Conservation (phyloP, 148 eudicot genomes). For the Dysphania ambrosioides region DNA sequence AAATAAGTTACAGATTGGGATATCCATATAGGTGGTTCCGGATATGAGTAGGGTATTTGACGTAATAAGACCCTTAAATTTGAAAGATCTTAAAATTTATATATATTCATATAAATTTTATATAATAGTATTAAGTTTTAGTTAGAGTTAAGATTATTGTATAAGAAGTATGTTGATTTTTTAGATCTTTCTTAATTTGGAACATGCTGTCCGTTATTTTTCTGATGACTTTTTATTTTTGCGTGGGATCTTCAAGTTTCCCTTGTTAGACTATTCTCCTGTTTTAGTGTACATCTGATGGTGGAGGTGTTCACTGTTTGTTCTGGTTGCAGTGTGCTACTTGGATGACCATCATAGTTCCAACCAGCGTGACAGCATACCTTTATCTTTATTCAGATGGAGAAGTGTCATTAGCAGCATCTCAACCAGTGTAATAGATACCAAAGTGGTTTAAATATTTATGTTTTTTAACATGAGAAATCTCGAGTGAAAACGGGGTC, state of each 20-base stretch:
- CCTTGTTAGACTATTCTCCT: neutral
- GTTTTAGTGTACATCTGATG: neutral
- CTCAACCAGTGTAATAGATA: conserved; percentile 99
- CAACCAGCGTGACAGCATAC: conserved; percentile 98
- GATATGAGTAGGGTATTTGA: too few relatives aligned
- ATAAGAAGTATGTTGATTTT: neutral
- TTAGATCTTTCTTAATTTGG: neutral
- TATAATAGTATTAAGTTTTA: too few relatives aligned
- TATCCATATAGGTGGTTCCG: too few relatives aligned
- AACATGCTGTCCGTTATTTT: neutral
- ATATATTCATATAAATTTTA: too few relatives aligned
- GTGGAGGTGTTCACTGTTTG: conserved; percentile 2
- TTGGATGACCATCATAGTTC: conserved; percentile 98
- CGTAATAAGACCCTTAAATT: too few relatives aligned
- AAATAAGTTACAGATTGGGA: too few relatives aligned
- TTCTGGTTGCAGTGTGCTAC: conserved; percentile 78
- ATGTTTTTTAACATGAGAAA: too few relatives aligned
- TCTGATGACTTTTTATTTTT: neutral
- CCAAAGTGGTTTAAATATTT: too few relatives aligned
- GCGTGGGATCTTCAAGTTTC: neutral
- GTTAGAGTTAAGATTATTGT: conserved; percentile 3
- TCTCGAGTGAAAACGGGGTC: too few relatives aligned
- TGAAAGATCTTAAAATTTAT: too few relatives aligned
- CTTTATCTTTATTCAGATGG: conserved; percentile 99
- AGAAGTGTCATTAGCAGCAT: conserved; percentile 95